These are phyloP conservation scores for Geotrichum fermentans DNA, from an alignment of 1,139 yeast genomes.

Conservation along the genomic window DNA sequence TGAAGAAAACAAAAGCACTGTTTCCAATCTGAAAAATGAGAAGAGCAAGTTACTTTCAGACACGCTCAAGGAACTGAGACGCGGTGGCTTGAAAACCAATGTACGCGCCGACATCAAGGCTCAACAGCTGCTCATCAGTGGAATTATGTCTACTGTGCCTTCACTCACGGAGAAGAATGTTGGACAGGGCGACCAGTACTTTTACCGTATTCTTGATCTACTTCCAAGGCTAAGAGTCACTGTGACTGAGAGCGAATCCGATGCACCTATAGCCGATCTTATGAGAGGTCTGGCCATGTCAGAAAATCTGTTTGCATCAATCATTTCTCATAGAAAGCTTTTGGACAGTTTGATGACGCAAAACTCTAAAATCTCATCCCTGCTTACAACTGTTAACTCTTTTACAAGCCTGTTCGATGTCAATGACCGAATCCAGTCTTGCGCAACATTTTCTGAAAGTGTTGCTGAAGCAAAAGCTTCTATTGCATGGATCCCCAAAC, in stretches of 20 bases:
- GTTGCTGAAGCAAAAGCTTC: slow-evolving; percentile 7
- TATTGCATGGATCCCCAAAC: slow-evolving; percentile 24
- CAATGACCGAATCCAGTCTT: slow-evolving; percentile 23
- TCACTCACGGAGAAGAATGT: slow-evolving; percentile 44
- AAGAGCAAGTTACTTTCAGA: slow-evolving; percentile 76
- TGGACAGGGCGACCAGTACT: slow-evolving; percentile 54
- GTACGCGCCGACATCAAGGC: slow-evolving; percentile 60
- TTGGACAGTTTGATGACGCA: slow-evolving; percentile 11
- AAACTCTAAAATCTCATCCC: slow-evolving; percentile 11
- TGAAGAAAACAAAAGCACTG: slow-evolving; percentile 68
- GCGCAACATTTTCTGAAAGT: slow-evolving; percentile 4
- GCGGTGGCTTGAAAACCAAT: slow-evolving; percentile 68
- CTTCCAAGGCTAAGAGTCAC: slow-evolving; percentile 73
- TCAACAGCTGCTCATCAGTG: slow-evolving; percentile 58
- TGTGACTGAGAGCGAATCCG: slow-evolving; percentile 54
- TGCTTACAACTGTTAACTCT: slow-evolving; percentile 16
- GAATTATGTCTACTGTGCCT: slow-evolving; percentile 53
- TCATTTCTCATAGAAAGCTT: slow-evolving; percentile 36
- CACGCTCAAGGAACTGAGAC: slow-evolving; percentile 63
- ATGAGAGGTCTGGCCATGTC: slow-evolving; percentile 74
- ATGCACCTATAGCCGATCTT: slow-evolving; percentile 69
- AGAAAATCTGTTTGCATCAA: slow-evolving; percentile 60
- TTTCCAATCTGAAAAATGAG: slow-evolving; percentile 72
- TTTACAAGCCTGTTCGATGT: slow-evolving; percentile 27
- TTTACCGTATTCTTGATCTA: slow-evolving; percentile 68